These are phyloP conservation scores for Russula lepida DNA, from an alignment of 768 basidiomycete species.

Conservation along the genomic window DNA sequence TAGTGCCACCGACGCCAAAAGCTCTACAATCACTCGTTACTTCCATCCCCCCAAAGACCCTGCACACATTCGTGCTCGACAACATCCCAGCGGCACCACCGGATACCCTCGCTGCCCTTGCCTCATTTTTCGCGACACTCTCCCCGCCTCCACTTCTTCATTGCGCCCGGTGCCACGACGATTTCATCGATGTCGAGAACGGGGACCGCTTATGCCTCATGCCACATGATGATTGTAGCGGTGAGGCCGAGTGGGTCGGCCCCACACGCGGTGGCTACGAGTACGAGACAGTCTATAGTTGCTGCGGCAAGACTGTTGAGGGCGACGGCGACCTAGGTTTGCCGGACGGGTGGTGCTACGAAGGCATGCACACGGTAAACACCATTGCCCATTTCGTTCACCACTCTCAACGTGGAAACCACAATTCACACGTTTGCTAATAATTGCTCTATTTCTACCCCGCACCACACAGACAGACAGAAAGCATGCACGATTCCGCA, in stretches of 20 bases:
- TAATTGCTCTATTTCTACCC: background rate
- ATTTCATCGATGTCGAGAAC: constrained; percentile 66
- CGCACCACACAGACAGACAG: constrained; percentile 47
- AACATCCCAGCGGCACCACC: no score
- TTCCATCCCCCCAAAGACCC: no score
- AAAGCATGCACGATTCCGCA: constrained; percentile 70
- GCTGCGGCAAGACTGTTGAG: constrained; percentile 61
- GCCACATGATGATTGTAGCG: constrained; percentile 69
- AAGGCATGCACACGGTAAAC: constrained; percentile 70
- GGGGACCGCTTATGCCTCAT: constrained; percentile 60
- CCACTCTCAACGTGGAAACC: background rate
- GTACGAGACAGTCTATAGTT: constrained; percentile 57
- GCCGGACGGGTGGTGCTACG: constrained; percentile 82
- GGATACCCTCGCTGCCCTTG: no score
- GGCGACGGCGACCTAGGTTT: constrained; percentile 77
- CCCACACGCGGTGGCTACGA: constrained; percentile 25
- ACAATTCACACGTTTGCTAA: background rate
- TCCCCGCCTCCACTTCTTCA: constrained; percentile 62
- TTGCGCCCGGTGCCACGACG: constrained; percentile 67
- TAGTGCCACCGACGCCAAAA: no score
- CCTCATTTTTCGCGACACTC: no score
- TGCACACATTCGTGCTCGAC: no score
- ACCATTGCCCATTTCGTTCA: constrained; percentile 7
- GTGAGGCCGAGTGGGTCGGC: constrained; percentile 52
- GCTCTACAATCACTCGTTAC: no score